Conservation (phyloP, 306 rosid genomes). For the Ormosia semicastrata region DNA sequence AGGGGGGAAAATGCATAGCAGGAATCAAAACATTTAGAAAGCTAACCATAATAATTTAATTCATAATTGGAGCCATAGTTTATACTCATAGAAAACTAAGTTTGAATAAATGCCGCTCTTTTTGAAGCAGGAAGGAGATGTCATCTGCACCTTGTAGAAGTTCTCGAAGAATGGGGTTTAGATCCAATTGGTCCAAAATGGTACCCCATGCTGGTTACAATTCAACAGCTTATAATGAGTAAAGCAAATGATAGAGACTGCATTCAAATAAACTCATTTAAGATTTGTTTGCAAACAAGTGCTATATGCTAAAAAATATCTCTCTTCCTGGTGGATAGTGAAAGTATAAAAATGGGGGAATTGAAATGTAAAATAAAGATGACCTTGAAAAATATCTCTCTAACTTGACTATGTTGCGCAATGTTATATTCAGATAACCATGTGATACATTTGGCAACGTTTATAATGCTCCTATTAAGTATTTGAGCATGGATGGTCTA, state of each 20-base stretch:
- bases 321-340: background rate
- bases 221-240: background rate
- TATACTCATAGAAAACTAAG: background rate
- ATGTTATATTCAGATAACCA: slow-evolving; percentile 63
- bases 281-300: background rate
- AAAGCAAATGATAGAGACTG: background rate
- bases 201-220: background rate
- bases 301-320: background rate
- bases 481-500: too few species aligned
- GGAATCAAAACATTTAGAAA: background rate
- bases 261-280: background rate
- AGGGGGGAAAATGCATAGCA: background rate
- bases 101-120: background rate
- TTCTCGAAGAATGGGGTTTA: background rate
- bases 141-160: background rate
- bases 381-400: background rate
- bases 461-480: too few species aligned
- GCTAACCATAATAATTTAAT: background rate
- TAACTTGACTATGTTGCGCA: slow-evolving; percentile 67
- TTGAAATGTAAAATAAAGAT: slow-evolving; percentile 1
- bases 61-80: background rate
- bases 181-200: background rate
- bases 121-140: background rate
- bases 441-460: too few species aligned
- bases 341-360: background rate